Conservation (phyloP, 2,329 filamentous ascomycete species). For the Tolypocladium album region DNA sequence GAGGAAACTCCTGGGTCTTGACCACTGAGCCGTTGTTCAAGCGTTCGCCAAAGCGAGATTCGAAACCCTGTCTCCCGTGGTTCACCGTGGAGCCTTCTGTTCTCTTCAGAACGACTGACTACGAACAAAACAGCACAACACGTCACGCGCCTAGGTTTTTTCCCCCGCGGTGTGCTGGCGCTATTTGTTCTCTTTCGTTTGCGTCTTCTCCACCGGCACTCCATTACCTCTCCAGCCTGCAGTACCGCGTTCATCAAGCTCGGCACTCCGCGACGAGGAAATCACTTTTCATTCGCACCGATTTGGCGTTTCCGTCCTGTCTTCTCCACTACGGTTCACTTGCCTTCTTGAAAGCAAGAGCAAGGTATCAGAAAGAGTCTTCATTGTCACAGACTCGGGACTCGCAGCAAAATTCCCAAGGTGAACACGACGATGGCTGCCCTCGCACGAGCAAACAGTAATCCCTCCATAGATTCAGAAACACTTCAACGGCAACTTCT, state of each 20-base stretch:
- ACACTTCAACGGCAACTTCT: no score
- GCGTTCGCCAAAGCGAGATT: constrained; percentile 1
- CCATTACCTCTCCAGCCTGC: neutral
- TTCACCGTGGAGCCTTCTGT: neutral
- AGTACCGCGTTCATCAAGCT: neutral
- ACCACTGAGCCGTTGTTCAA: neutral
- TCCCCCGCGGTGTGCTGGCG: neutral
- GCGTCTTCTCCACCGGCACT: neutral
- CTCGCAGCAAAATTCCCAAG: neutral
- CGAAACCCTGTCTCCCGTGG: neutral
- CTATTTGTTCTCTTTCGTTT: neutral
- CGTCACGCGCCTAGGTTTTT: neutral
- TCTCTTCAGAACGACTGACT: neutral
- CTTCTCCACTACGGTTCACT: neutral
- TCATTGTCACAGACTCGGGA: no score
- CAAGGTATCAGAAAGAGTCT: neutral
- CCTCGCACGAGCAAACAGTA: neutral
- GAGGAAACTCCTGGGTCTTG: neutral
- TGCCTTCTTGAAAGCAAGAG: neutral
- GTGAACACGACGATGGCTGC: neutral
- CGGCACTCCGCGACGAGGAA: neutral
- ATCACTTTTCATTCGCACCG: neutral
- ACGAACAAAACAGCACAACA: neutral
- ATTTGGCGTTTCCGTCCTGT: neutral
- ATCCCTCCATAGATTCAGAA: neutral